phyloP scores from a whole-genome alignment of 2,329 filamentous ascomycete genomes.

The Ambrosiella cleistominuta region DNA sequence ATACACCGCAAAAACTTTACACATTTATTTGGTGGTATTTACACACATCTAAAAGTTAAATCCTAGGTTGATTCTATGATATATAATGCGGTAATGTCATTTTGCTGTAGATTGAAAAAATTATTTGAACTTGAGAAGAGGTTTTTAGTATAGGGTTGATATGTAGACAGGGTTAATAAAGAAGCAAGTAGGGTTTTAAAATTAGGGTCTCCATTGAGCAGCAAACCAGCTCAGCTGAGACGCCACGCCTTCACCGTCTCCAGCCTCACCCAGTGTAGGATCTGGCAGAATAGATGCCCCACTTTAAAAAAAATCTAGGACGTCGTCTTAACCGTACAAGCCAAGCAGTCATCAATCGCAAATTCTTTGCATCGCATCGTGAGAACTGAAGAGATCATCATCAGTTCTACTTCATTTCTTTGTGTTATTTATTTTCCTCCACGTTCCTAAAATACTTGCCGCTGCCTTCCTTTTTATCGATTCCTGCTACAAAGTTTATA shows the following conservation, averaged over 20 bases:
- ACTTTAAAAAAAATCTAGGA: constrained; percentile 7
- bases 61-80: too few species aligned
- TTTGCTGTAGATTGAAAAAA: too few species aligned
- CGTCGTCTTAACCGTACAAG: neutral
- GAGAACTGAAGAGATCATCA: neutral
- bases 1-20: too few species aligned
- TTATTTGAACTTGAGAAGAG: too few species aligned
- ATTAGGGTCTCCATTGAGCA: too few species aligned
- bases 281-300: constrained; percentile 6
- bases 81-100: too few species aligned
- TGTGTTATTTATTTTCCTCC: neutral
- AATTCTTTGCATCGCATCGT: neutral
- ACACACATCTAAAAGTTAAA: too few species aligned
- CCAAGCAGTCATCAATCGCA: neutral
- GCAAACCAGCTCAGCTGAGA: neutral
- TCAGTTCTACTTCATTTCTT: neutral
- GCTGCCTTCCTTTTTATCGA: neutral
- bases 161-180: too few species aligned
- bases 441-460: neutral
- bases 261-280: neutral
- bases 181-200: too few species aligned
- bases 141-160: too few species aligned
- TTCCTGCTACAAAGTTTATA: neutral
- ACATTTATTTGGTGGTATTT: too few species aligned
- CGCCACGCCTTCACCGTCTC: neutral